phyloP scores from a whole-genome alignment of 306 rosid genomes.

The Malus orientalis region DNA sequence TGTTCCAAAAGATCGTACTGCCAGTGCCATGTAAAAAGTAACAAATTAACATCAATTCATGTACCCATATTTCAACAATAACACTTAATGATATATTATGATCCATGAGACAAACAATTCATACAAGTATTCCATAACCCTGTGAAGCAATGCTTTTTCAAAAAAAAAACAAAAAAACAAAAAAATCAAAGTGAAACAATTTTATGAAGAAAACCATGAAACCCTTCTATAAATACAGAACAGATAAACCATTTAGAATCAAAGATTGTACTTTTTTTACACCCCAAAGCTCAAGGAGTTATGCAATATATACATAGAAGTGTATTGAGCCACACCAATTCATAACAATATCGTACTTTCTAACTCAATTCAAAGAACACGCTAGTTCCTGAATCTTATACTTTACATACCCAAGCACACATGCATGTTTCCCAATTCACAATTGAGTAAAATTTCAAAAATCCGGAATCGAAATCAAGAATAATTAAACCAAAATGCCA shows the following conservation, averaged over 20 bases:
- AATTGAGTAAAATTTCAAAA: background rate
- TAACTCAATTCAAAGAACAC: background rate
- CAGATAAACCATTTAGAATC: background rate
- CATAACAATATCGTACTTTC: background rate
- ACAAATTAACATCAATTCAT: conserved; percentile 5
- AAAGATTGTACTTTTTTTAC: no score
- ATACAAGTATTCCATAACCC: background rate
- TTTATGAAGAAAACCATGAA: background rate
- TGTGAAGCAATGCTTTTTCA: background rate
- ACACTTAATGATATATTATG: background rate
- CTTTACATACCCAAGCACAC: background rate
- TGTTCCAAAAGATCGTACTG: conserved; percentile 93
- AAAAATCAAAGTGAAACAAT: background rate
- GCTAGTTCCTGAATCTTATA: background rate
- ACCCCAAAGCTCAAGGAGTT: background rate
- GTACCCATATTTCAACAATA: background rate
- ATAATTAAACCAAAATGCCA: background rate
- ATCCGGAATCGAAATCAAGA: background rate
- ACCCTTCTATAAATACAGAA: no score
- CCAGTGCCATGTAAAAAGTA: conserved; percentile 35
- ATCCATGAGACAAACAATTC: background rate
- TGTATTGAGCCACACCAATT: background rate
- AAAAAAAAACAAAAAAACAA: no score
- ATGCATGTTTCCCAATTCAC: background rate
- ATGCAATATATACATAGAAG: background rate